Evolutionary conservation across 2,329 filamentous ascomycete genomes (phyloP).

Genomic region (Orbilia quercus): DNA sequence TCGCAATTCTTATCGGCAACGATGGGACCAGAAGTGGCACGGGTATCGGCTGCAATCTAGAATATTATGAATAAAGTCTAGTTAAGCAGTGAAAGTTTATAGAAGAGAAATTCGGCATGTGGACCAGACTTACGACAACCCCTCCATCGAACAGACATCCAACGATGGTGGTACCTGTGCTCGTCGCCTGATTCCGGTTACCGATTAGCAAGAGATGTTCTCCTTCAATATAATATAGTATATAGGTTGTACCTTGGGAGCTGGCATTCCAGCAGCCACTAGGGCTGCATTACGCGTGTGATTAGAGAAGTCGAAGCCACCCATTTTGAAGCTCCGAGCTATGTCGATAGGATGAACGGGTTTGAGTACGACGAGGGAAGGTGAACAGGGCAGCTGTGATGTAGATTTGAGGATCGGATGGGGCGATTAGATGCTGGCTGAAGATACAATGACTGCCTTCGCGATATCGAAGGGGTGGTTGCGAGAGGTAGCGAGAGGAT

Average conservation of each 20-base stretch:
- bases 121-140: conserved; percentile 74
- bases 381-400: not conserved
- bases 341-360: conserved; percentile 4
- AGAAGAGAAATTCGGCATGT: not conserved
- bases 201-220: not conserved
- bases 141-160: conserved; percentile 96
- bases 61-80: conserved; percentile 56
- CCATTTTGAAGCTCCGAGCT: conserved; percentile 71
- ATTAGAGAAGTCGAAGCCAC: conserved; percentile 99
- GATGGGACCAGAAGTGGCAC: conserved; percentile 96
- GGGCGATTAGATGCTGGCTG: not conserved
- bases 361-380: not conserved
- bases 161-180: conserved; percentile 98
- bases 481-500: conserved; percentile 24
- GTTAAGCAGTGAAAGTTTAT: conserved; percentile 35
- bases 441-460: not conserved
- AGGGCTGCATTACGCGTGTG: conserved; percentile 98
- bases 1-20: conserved; percentile 99
- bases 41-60: conserved; percentile 95
- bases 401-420: not conserved
- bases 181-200: conserved; percentile 72
- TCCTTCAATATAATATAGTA: not conserved
- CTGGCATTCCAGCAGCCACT: conserved; percentile 89
- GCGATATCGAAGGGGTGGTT: conserved; percentile 3
- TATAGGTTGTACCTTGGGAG: conserved; percentile 75